Percentiles rank a stretch among this genome's conserved stretches.
Evolutionary conservation across 2,329 filamentous ascomycete species (phyloP).

Genomic region (Epichloe sp.): DNA sequence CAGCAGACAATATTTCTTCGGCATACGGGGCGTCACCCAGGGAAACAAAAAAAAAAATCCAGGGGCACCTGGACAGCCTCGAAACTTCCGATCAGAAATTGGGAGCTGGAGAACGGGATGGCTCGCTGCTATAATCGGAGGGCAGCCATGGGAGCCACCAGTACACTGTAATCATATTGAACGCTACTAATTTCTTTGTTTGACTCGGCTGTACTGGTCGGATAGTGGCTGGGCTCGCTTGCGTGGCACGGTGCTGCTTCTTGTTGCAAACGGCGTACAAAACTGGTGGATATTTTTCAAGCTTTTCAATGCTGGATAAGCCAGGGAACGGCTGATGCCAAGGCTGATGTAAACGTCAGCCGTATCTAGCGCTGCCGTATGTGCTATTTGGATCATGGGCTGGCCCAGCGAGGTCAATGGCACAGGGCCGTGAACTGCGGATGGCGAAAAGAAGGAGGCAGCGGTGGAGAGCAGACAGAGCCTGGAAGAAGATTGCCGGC

Average conservation of each 20-base stretch:
- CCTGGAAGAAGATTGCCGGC: neutral
- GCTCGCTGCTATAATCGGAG: neutral
- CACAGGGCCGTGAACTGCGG: neutral
- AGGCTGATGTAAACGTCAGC: neutral
- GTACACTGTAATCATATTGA: constrained; percentile 5
- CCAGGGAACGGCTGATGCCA: neutral
- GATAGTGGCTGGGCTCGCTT: neutral
- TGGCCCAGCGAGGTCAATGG: constrained; percentile 4
- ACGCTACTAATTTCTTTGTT: neutral
- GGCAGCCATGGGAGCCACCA: neutral
- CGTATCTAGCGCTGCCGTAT: neutral
- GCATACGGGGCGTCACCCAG: no score
- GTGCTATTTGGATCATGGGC: constrained; percentile 3
- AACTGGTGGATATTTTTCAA: neutral
- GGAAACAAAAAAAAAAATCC: neutral
- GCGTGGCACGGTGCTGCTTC: neutral
- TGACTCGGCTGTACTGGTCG: neutral
- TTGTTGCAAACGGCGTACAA: neutral
- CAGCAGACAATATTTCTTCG: neutral
- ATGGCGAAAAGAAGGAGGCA: neutral
- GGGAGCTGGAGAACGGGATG: neutral
- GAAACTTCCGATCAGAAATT: neutral
- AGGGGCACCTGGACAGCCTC: neutral
- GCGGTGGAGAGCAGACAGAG: no score
- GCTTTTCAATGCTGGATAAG: neutral